A percentile compares a stretch with the other conserved stretches of the same genome.
Evolutionary conservation across 202 grass and related monocot genomes (phyloP).

Genomic region (Hordeum pubiflorum): DNA sequence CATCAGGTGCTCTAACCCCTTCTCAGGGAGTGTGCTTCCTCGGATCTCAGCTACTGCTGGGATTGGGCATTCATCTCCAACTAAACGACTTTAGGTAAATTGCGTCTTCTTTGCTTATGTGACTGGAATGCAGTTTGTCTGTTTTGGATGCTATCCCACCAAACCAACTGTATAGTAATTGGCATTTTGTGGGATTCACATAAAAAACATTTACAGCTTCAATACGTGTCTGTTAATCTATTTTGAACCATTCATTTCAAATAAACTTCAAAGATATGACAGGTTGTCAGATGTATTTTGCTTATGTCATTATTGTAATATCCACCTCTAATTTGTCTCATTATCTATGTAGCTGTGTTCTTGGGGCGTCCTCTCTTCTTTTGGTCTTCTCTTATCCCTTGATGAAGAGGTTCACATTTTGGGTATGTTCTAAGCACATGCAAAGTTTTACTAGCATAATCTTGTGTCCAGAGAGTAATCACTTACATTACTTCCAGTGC

Average conservation of each 20-base stretch:
- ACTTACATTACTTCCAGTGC: not conserved
- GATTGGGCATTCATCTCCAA: slow-evolving; percentile 86
- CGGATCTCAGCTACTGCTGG: slow-evolving; percentile 64
- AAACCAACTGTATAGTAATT: not conserved
- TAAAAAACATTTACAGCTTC: not conserved
- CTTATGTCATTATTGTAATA: not conserved
- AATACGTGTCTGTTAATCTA: not conserved
- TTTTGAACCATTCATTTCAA: not conserved
- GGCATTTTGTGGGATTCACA: not conserved
- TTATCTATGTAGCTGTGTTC: slow-evolving; percentile 48
- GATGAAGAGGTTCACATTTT: slow-evolving; percentile 92
- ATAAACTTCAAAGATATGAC: not conserved
- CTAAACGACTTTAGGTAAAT: slow-evolving; percentile 76
- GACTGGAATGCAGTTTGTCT: not conserved
- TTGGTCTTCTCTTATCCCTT: slow-evolving; percentile 89
- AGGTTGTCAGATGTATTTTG: not conserved
- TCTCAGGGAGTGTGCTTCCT: slow-evolving; percentile 37
- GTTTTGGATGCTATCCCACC: not conserved
- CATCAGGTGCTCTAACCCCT: too few relatives aligned
- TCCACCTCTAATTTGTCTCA: slow-evolving; percentile 10
- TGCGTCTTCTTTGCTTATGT: not conserved
- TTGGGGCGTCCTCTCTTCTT: slow-evolving; percentile 78
- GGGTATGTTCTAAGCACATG: slow-evolving; percentile 37
- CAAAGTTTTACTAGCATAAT: not conserved
- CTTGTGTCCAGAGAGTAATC: not conserved